phyloP scores from a whole-genome alignment of 2,329 filamentous ascomycete species.

The Eutypella sp. region DNA sequence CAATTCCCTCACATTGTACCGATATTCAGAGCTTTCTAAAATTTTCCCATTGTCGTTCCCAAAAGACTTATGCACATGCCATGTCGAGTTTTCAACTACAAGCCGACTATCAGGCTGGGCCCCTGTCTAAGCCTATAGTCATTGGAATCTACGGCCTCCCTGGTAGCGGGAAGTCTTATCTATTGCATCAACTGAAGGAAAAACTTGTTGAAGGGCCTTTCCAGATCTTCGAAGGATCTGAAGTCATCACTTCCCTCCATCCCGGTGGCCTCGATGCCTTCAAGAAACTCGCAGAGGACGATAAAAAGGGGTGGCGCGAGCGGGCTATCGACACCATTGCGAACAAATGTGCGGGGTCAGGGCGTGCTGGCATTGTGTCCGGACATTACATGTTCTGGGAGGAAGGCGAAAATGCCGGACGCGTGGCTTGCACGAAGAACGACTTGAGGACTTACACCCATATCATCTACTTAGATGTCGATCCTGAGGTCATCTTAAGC shows the following conservation, averaged over 20 bases:
- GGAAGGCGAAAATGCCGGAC: conserved; percentile 25
- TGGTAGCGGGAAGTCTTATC: conserved; percentile 35
- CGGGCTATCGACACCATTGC: conserved; percentile 40
- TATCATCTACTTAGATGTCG: conserved; percentile 50
- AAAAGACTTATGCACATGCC: too few relatives aligned
- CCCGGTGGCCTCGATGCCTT: conserved; percentile 44
- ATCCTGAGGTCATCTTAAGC: conserved; percentile 30
- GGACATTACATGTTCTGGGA: conserved; percentile 54
- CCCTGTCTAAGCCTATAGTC: conserved; percentile 29
- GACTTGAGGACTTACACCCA: conserved; percentile 50
- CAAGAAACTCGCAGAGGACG: conserved; percentile 26
- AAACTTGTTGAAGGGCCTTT: conserved; percentile 31
- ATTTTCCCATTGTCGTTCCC: too few relatives aligned
- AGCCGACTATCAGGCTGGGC: background rate
- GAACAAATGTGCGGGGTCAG: conserved; percentile 25
- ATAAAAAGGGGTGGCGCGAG: conserved; percentile 33
- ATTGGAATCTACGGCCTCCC: conserved; percentile 51
- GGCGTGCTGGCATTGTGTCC: conserved; percentile 41
- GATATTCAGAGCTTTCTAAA: too few relatives aligned
- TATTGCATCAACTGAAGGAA: conserved; percentile 35
- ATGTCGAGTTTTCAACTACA: background rate
- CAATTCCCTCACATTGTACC: too few relatives aligned
- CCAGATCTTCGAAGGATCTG: conserved; percentile 46
- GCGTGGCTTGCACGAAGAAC: conserved; percentile 34
- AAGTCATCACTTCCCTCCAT: conserved; percentile 35